Conservation (phyloP, 1,284 basidiomycete genomes). For the Mycena citricolor region DNA sequence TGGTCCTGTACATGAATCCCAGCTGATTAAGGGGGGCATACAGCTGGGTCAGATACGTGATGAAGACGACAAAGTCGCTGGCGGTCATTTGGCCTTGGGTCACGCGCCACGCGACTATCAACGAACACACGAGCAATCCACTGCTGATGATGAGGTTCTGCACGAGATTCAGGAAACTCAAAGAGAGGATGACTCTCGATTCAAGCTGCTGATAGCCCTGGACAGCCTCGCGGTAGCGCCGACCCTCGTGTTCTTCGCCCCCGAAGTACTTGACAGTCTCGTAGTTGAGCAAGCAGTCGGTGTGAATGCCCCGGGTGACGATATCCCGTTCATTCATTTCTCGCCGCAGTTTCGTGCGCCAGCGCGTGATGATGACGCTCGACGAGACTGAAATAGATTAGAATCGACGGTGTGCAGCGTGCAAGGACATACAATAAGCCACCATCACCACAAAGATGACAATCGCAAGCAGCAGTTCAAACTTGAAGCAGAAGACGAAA, state of each 20-base stretch:
- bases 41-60: constrained; percentile 78
- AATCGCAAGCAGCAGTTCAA: constrained; percentile 68
- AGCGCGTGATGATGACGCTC: constrained; percentile 66
- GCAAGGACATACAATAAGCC: constrained; percentile 57
- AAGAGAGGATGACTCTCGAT: constrained; percentile 72
- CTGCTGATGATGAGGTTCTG: constrained; percentile 80
- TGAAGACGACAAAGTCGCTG: constrained; percentile 74
- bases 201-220: constrained; percentile 76
- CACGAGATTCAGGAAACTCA: constrained; percentile 71
- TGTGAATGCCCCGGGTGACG: constrained; percentile 75
- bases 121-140: constrained; percentile 75
- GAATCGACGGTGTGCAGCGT: not conserved
- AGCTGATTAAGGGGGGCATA: constrained; percentile 75
- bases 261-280: constrained; percentile 86
- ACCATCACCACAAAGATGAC: constrained; percentile 78
- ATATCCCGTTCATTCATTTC: constrained; percentile 79
- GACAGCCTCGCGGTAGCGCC: constrained; percentile 72
- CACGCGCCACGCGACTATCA: constrained; percentile 72
- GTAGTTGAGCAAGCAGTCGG: constrained; percentile 79
- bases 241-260: constrained; percentile 78
- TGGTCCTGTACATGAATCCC: constrained; percentile 70
- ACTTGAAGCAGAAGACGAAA: constrained; percentile 60
- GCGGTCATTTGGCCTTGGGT: constrained; percentile 47
- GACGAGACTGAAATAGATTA: constrained; percentile 48
- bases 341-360: constrained; percentile 69